phyloP scores from a whole-genome alignment of 106 monocot genomes.

The Dendrobium officinale region DNA sequence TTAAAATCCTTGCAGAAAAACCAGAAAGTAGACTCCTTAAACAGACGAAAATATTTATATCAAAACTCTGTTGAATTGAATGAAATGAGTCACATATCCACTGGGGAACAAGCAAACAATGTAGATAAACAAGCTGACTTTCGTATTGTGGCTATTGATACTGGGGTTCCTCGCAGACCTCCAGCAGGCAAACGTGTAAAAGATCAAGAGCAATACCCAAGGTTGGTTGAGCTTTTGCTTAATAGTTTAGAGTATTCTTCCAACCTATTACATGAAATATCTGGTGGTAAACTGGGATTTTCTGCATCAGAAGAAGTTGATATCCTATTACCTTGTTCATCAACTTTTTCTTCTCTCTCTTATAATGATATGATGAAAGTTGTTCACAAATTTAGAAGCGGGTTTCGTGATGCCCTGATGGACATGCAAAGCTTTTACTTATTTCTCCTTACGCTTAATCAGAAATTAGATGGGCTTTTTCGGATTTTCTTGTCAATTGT shows the following conservation, averaged over 20 bases:
- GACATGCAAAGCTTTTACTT: conserved; percentile 75
- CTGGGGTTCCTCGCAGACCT: conserved; percentile 85
- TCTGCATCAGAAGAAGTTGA: conserved; percentile 29
- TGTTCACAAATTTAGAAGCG: conserved; percentile 71
- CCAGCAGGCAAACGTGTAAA: conserved; percentile 73
- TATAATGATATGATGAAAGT: conserved; percentile 24
- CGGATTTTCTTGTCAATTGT: conserved; percentile 55
- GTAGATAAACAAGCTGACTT: conserved; percentile 22
- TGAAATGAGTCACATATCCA: neutral
- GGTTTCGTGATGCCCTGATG: conserved; percentile 77
- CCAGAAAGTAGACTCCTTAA: conserved; percentile 40
- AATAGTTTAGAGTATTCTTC: conserved; percentile 60
- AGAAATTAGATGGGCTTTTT: conserved; percentile 47
- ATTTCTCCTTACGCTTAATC: conserved; percentile 65
- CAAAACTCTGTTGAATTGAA: conserved; percentile 13
- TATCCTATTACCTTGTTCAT: conserved; percentile 4
- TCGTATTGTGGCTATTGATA: conserved; percentile 72
- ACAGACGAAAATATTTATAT: conserved; percentile 23
- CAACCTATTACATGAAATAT: conserved; percentile 68
- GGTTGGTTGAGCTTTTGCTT: conserved; percentile 77
- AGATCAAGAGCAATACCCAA: conserved; percentile 79
- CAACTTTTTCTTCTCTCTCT: conserved; percentile 17
- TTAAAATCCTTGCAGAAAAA: conserved; percentile 33
- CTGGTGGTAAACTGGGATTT: conserved; percentile 63
- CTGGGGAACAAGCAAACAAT: conserved; percentile 5